phyloP scores from a whole-genome alignment of 2,329 filamentous ascomycete genomes.

The Aureobasidium musti region DNA sequence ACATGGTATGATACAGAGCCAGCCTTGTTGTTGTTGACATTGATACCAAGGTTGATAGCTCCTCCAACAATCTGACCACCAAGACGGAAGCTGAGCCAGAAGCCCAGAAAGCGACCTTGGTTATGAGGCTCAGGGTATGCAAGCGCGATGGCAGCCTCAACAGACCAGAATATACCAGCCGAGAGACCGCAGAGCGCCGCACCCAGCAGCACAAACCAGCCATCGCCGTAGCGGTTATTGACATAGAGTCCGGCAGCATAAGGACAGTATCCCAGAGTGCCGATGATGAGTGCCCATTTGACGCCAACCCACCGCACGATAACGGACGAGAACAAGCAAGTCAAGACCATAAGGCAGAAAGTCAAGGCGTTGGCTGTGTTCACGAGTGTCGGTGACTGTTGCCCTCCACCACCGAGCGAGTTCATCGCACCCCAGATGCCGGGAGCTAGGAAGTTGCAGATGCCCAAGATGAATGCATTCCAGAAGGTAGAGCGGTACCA shows the following conservation, averaged over 20 bases:
- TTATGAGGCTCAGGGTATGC: conserved; percentile 71
- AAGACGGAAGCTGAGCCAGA: conserved; percentile 66
- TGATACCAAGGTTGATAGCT: conserved; percentile 69
- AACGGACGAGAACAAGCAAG: conserved; percentile 65
- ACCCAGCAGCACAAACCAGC: conserved; percentile 69
- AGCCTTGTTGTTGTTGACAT: conserved; percentile 57
- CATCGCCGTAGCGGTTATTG: conserved; percentile 68
- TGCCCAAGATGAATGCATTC: conserved; percentile 69
- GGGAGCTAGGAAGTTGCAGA: conserved; percentile 70
- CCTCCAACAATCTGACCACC: conserved; percentile 70
- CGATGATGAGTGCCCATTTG: conserved; percentile 69
- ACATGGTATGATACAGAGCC: conserved; percentile 70
- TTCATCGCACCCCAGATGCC: conserved; percentile 73
- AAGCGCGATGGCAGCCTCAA: conserved; percentile 72
- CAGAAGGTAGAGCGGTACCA: conserved; percentile 71
- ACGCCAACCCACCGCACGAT: conserved; percentile 69
- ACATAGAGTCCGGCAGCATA: conserved; percentile 71
- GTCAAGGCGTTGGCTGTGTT: conserved; percentile 71
- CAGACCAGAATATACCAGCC: conserved; percentile 74
- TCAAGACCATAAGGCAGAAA: conserved; percentile 72
- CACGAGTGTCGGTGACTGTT: conserved; percentile 64
- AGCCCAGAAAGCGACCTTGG: conserved; percentile 64
- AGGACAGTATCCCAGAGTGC: conserved; percentile 70
- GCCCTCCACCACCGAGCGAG: conserved; percentile 68
- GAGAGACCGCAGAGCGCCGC: conserved; percentile 69